Evolutionary conservation across 2,329 filamentous ascomycete species (phyloP).

Genomic region (Fusarium hainanense): DNA sequence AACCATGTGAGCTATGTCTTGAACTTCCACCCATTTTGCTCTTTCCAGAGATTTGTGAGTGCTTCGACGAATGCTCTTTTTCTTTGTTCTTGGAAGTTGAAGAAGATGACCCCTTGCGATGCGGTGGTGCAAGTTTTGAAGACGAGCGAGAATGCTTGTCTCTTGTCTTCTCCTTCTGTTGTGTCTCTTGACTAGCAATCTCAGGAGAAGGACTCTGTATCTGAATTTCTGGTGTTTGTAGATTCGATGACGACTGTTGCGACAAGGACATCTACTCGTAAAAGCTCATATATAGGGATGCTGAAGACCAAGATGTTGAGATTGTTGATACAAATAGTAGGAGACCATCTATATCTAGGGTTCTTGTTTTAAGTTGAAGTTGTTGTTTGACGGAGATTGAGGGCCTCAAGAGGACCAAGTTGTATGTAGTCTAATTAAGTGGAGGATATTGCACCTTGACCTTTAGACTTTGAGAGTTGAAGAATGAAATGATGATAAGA

Average conservation of each 20-base stretch:
- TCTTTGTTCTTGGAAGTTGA: constrained; percentile 25
- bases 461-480: background rate
- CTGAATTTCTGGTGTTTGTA: constrained; percentile 43
- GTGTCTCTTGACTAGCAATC: constrained; percentile 7
- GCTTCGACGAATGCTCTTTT: constrained; percentile 27
- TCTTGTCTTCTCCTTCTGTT: constrained; percentile 3
- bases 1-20: constrained; percentile 36
- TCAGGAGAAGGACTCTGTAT: constrained; percentile 47
- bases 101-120: constrained; percentile 31
- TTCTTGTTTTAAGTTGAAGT: constrained; percentile 1
- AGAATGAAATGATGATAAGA: constrained; percentile 8
- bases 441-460: background rate
- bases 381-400: background rate
- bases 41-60: constrained; percentile 13
- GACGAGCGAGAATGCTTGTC: constrained; percentile 6
- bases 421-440: background rate
- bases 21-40: constrained; percentile 43
- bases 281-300: constrained; percentile 23
- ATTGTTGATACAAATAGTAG: background rate
- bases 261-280: constrained; percentile 44
- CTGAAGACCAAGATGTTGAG: background rate
- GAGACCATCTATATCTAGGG: constrained; percentile 12
- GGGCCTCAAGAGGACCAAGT: background rate
- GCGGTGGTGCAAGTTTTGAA: constrained; percentile 29
- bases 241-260: constrained; percentile 28